phyloP scores from a whole-genome alignment of 306 rosid genomes.

The Cicer cuneatum region DNA sequence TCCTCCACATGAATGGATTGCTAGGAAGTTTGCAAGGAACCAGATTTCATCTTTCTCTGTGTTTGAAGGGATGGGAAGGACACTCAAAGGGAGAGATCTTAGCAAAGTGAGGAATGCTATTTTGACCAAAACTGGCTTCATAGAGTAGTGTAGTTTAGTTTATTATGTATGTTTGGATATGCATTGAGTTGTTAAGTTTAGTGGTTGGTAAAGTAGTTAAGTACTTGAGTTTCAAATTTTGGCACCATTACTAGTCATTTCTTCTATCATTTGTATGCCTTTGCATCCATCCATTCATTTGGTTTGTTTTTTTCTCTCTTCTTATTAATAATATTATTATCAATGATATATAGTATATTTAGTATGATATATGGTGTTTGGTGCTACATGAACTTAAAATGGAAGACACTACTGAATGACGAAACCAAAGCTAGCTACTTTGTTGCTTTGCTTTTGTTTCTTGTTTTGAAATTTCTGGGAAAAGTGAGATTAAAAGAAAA shows the following conservation, averaged over 20 bases:
- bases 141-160: constrained; percentile 56
- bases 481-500: background rate
- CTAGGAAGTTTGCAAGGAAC: constrained; percentile 84
- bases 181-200: background rate
- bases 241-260: constrained; percentile 24
- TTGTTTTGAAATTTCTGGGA: constrained; percentile 7
- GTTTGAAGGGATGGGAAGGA: constrained; percentile 92
- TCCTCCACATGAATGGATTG: constrained; percentile 97
- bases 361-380: constrained; percentile 11
- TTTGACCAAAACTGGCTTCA: constrained; percentile 88
- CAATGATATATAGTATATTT: constrained; percentile 1
- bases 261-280: constrained; percentile 15
- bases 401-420: background rate
- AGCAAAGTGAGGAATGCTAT: constrained; percentile 87
- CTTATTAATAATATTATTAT: background rate
- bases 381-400: constrained; percentile 7
- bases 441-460: constrained; percentile 34
- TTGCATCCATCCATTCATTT: constrained; percentile 43
- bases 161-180: background rate
- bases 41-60: constrained; percentile 93
- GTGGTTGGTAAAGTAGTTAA: background rate
- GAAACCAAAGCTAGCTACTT: constrained; percentile 47
- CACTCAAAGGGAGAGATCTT: constrained; percentile 94
- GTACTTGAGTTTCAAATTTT: constrained; percentile 32
- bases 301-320: background rate